These are phyloP conservation scores for Penicillium chermesinum DNA, from an alignment of 495 filamentous ascomycete species.

Conservation along the genomic window DNA sequence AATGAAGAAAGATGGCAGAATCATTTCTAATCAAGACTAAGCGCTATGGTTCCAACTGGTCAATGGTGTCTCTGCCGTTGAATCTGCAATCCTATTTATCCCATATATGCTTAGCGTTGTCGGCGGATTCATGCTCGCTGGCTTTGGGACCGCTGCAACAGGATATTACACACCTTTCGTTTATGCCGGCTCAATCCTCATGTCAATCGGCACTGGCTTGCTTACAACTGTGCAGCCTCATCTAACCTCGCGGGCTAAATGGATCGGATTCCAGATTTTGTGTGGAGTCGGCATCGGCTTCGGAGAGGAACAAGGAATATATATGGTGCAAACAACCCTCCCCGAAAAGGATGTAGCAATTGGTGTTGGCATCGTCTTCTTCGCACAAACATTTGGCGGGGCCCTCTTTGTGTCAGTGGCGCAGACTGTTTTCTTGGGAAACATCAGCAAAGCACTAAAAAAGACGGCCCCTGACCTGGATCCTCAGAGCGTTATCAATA, in stretches of 20 bases:
- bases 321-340: constrained; percentile 1
- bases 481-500: background rate
- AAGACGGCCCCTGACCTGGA: background rate
- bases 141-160: background rate
- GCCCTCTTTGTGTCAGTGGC: constrained; percentile 1
- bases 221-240: background rate
- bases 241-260: background rate
- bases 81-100: constrained; percentile 3
- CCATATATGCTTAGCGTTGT: constrained; percentile 4
- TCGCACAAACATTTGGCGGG: constrained; percentile 2
- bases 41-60: constrained; percentile 8
- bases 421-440: constrained; percentile 1
- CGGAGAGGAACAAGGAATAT: background rate
- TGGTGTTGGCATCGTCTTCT: constrained; percentile 1
- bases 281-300: background rate
- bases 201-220: background rate
- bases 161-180: constrained; percentile 7
- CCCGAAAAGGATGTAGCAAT: background rate
- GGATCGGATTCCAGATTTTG: constrained; percentile 2
- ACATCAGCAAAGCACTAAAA: background rate
- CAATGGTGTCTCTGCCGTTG: constrained; percentile 1
- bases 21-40: background rate
- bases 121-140: constrained; percentile 1
- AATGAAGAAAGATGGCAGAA: background rate
- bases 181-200: background rate